Evolutionary conservation across 2,329 filamentous ascomycete species (phyloP), one percentile per base, ranked within the genome.

Genomic region (Apiospora sp.): DNA sequence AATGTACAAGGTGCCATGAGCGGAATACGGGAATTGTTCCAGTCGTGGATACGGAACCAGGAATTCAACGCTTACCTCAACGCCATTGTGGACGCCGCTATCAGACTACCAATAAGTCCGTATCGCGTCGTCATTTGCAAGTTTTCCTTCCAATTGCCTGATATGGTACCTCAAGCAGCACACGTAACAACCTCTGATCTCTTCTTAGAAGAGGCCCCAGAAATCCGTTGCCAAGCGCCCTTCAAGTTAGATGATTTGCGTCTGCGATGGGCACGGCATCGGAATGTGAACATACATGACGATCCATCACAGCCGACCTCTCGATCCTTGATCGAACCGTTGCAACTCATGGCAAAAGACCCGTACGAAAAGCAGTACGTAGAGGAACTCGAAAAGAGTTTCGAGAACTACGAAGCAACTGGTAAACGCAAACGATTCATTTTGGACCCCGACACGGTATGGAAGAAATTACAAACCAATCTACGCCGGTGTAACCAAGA

Each of bases 341-440:
- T 75, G 27, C 22, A 64, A 16, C 14, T 8, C 13, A 64, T 67
- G 24, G 68, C 69, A 3, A 69, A 41, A 12, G 44, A 44, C 4
- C 24, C 14, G 13, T 54, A 73, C 44, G 72, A 75, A 2, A 34
- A 34, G 48, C 44, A 68, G 5, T 75, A 75, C 61, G 46, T 72
- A 4, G 34, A 58, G 6, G 71, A 74, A 2, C 70, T 75, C 8
- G 3, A 27, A 24, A 19, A n/a, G 7, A 54, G 70, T 6, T 67
- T 67, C 34, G 70, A 44, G 4, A 37, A 44, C 44, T 44, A 34
- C 24, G n/a, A n/a, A 71, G 22, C 8, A 51, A 30, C 37, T n/a
- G 37, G 8, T 27, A 4, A 30, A 2, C 30, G 3, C 10, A 30
- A 51, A 14, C 34, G 30, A 51, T 24, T 19, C 5, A 46, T n/a